Conservation (phyloP, 2,329 filamentous ascomycete genomes). For the Clonostachys sp. region DNA sequence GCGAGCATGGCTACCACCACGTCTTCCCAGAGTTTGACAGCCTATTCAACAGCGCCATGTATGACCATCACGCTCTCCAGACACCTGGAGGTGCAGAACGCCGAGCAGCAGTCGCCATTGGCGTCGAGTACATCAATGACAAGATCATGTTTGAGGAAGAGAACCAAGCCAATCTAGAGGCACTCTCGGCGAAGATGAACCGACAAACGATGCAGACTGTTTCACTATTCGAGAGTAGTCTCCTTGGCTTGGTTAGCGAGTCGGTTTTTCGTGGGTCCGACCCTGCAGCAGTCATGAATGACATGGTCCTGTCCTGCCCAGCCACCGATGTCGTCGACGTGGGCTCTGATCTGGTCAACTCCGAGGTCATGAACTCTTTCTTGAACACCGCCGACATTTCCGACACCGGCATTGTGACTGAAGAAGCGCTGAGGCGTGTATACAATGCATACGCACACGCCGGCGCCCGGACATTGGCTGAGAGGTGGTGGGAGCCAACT, state of each 20-base stretch:
- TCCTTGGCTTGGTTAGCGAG: constrained; percentile 11
- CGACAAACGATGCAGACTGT: constrained; percentile 8
- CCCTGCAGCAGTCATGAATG: constrained; percentile 9
- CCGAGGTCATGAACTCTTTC: constrained; percentile 12
- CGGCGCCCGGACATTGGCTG: constrained; percentile 18
- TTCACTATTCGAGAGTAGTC: constrained; percentile 10
- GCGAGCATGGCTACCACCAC: constrained; percentile 13
- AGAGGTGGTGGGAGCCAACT: constrained; percentile 21
- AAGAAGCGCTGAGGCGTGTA: constrained; percentile 7
- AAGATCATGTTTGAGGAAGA: constrained; percentile 9
- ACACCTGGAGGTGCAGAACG: constrained; percentile 8
- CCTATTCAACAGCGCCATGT: constrained; percentile 7
- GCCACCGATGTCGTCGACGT: constrained; percentile 12
- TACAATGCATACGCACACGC: constrained; percentile 11
- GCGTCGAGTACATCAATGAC: constrained; percentile 8
- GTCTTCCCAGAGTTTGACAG: constrained; percentile 9
- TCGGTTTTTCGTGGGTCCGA: constrained; percentile 10
- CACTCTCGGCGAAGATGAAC: constrained; percentile 6
- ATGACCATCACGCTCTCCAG: constrained; percentile 7
- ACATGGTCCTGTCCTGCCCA: constrained; percentile 11
- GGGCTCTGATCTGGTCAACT: constrained; percentile 11
- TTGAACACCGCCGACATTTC: constrained; percentile 10
- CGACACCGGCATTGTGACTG: constrained; percentile 8
- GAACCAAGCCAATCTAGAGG: constrained; percentile 3
- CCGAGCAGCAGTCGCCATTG: constrained; percentile 6